Percentiles rank a stretch among this genome's conserved stretches.
Evolutionary conservation across 116 monocot species (phyloP).

Genomic region (Papilionanthe hybrid): DNA sequence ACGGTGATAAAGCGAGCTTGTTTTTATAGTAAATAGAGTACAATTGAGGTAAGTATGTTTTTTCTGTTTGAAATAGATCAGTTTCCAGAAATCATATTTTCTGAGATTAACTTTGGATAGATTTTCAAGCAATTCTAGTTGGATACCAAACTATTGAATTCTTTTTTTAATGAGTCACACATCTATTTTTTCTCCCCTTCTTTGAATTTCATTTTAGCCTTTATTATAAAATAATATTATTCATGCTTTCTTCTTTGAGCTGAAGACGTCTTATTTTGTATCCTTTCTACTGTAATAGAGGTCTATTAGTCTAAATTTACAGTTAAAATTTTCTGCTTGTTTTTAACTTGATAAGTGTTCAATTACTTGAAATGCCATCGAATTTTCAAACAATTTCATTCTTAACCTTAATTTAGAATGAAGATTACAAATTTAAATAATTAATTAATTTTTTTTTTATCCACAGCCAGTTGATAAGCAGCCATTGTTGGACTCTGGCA

Average conservation of each 20-base stretch:
- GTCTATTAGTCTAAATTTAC: background rate
- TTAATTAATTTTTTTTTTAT: slow-evolving; percentile 17
- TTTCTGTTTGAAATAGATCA: background rate
- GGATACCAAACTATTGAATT: background rate
- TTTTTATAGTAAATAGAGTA: background rate
- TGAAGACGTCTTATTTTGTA: background rate
- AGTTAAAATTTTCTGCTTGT: background rate
- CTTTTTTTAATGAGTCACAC: background rate
- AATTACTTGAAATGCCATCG: background rate
- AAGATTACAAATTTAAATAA: background rate
- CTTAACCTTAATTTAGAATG: background rate
- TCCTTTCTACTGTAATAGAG: background rate
- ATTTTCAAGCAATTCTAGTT: background rate
- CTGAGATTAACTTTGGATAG: background rate
- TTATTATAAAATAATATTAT: background rate
- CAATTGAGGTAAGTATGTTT: background rate
- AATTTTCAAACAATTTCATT: background rate
- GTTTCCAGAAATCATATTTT: background rate
- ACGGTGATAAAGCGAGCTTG: background rate
- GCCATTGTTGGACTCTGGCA: slow-evolving; percentile 90
- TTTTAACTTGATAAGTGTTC: background rate
- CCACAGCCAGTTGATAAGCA: slow-evolving; percentile 84
- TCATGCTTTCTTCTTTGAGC: background rate
- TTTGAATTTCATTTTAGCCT: background rate
- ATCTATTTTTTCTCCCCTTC: background rate